Evolutionary conservation across 257 asterid genomes (phyloP).

Genomic region (Voacanga thouarsii): DNA sequence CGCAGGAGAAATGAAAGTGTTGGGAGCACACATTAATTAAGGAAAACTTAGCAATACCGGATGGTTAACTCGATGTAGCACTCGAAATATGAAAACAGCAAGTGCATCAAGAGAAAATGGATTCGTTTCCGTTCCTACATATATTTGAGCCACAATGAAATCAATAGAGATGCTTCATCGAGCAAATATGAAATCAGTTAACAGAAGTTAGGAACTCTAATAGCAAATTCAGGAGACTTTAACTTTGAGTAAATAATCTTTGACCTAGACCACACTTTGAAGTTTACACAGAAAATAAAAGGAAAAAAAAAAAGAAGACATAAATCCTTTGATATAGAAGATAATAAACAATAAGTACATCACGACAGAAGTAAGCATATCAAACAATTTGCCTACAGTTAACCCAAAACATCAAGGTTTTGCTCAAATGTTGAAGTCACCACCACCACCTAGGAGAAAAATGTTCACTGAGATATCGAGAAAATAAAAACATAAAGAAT

Average conservation of each 20-base stretch:
- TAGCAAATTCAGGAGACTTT: not conserved
- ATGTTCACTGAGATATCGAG: not conserved
- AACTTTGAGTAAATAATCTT: not conserved
- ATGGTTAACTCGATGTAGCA: conserved; percentile 80
- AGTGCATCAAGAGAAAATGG: conserved; percentile 91
- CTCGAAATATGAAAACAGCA: conserved; percentile 82
- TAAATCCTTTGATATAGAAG: not conserved
- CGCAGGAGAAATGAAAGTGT: conserved; percentile 5
- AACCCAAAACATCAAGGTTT: not conserved
- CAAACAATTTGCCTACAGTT: not conserved
- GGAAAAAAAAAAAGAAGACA: not conserved
- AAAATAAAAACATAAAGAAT: not conserved
- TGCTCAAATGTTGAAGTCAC: not conserved
- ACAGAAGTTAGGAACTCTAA: not conserved
- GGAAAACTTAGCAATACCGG: conserved; percentile 54
- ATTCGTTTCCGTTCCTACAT: conserved; percentile 81
- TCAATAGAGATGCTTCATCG: conserved; percentile 1
- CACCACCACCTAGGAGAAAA: not conserved
- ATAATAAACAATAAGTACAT: no score
- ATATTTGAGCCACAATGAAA: conserved; percentile 12
- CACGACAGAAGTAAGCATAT: not conserved
- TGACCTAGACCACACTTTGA: not conserved
- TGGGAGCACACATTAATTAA: conserved; percentile 12
- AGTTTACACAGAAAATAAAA: not conserved
- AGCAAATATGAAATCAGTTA: not conserved